These are phyloP conservation scores for Holtermannia corniformis DNA, from an alignment of 768 basidiomycete genomes.

Conservation along the genomic window DNA sequence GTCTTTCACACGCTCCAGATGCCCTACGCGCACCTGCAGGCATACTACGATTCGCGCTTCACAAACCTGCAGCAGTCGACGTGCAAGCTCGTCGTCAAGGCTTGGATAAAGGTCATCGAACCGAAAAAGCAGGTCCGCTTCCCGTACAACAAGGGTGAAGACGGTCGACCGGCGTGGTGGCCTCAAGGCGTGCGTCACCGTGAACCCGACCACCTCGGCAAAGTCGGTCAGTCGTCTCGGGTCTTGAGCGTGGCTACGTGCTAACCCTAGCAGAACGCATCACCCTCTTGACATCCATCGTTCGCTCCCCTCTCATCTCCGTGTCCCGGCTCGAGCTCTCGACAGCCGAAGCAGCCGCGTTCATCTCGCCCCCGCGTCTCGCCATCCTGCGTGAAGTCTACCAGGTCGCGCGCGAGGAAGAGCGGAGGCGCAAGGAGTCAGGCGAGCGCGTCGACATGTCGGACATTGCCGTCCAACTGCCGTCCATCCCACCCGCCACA, in stretches of 20 bases:
- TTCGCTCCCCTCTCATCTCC: constrained; percentile 29
- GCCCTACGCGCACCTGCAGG: constrained; percentile 21
- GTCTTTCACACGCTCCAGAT: constrained; percentile 21
- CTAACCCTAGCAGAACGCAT: constrained; percentile 40
- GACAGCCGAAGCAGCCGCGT: constrained; percentile 33
- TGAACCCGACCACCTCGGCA: constrained; percentile 44
- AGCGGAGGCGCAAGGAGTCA: constrained; percentile 22
- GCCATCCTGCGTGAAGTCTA: constrained; percentile 40
- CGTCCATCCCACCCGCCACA: background rate
- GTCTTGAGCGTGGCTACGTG: background rate
- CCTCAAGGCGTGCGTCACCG: constrained; percentile 41
- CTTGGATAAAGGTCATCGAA: constrained; percentile 45
- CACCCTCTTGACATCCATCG: constrained; percentile 33
- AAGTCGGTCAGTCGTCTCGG: constrained; percentile 35
- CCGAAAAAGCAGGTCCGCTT: constrained; percentile 43
- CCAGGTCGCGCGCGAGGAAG: constrained; percentile 41
- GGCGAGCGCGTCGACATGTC: constrained; percentile 5
- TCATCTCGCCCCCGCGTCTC: constrained; percentile 34
- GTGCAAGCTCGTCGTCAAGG: constrained; percentile 42
- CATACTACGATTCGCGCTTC: constrained; percentile 37
- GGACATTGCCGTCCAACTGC: background rate
- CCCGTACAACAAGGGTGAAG: constrained; percentile 44
- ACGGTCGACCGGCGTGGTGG: constrained; percentile 43
- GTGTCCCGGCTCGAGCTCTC: constrained; percentile 39
- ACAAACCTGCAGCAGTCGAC: constrained; percentile 36